phyloP scores from a whole-genome alignment of 768 basidiomycete genomes.

The Agaricus subrufescens region DNA sequence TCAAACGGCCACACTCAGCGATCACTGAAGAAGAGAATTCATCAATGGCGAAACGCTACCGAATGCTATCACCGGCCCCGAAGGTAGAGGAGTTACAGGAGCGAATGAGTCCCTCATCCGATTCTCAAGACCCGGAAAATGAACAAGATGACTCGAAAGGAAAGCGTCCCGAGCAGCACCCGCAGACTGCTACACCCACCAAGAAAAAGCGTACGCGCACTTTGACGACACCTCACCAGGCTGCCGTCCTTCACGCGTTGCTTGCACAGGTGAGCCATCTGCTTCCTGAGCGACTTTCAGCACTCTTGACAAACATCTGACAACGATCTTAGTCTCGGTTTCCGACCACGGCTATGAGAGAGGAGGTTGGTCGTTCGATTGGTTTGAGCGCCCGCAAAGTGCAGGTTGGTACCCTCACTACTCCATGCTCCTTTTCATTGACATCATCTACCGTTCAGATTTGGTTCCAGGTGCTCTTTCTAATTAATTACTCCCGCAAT shows the following conservation, averaged over 20 bases:
- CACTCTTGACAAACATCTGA: not conserved
- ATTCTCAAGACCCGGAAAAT: slow-evolving; percentile 57
- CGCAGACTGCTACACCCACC: slow-evolving; percentile 37
- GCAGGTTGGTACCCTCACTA: slow-evolving; percentile 51
- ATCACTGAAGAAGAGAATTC: slow-evolving; percentile 22
- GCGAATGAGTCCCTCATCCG: slow-evolving; percentile 37
- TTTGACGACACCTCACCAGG: slow-evolving; percentile 83
- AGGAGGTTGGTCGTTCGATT: slow-evolving; percentile 82
- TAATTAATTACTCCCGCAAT: slow-evolving; percentile 13
- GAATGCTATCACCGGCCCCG: slow-evolving; percentile 25
- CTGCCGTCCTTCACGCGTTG: slow-evolving; percentile 80
- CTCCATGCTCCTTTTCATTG: slow-evolving; percentile 7
- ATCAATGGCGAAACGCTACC: slow-evolving; percentile 42
- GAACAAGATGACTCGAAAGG: slow-evolving; percentile 46
- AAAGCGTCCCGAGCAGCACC: slow-evolving; percentile 33
- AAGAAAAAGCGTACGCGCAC: slow-evolving; percentile 84
- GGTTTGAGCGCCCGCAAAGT: slow-evolving; percentile 90
- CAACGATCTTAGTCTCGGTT: slow-evolving; percentile 64
- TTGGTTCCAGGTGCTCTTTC: slow-evolving; percentile 72
- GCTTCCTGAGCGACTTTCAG: not conserved
- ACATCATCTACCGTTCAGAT: slow-evolving; percentile 45
- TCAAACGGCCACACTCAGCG: slow-evolving; percentile 17
- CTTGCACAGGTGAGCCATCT: slow-evolving; percentile 65
- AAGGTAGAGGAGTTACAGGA: slow-evolving; percentile 2
- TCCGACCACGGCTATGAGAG: slow-evolving; percentile 82